These are phyloP conservation scores for Tolypocladium sp. DNA, from an alignment of 2,329 filamentous ascomycete genomes.

Conservation along the genomic window DNA sequence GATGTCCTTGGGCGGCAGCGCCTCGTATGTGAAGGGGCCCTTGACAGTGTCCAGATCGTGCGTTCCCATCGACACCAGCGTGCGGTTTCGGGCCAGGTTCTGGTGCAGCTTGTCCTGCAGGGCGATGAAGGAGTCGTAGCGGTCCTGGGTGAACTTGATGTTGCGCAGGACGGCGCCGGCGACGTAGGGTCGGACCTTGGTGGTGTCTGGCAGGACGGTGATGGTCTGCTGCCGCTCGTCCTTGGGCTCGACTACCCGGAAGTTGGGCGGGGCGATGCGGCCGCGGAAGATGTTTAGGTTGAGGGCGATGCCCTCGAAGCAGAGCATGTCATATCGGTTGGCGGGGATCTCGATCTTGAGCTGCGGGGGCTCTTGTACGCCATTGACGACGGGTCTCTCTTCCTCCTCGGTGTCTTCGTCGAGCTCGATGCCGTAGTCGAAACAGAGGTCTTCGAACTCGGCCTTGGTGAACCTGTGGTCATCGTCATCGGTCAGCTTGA, in stretches of 20 bases:
- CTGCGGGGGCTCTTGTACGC: conserved; percentile 78
- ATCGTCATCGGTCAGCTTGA: conserved; percentile 9
- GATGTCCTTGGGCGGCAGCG: conserved; percentile 82
- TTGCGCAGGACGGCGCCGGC: conserved; percentile 83
- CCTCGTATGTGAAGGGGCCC: conserved; percentile 95
- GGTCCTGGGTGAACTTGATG: conserved; percentile 81
- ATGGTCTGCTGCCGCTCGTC: conserved; percentile 70
- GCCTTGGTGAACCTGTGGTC: conserved; percentile 69
- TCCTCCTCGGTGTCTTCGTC: conserved; percentile 86
- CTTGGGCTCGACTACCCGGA: conserved; percentile 62
- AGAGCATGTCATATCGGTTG: conserved; percentile 91
- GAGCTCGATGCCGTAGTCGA: conserved; percentile 96
- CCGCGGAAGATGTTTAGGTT: conserved; percentile 94
- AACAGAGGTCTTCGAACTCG: conserved; percentile 94
- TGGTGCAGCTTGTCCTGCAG: conserved; percentile 97
- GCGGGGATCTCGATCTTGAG: conserved; percentile 97
- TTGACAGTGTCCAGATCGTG: conserved; percentile 91
- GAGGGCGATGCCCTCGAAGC: conserved; percentile 91
- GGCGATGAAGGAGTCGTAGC: conserved; percentile 95
- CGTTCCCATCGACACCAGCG: conserved; percentile 92
- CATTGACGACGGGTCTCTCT: conserved; percentile 64
- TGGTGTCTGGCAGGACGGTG: conserved; percentile 66
- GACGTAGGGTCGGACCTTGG: conserved; percentile 75
- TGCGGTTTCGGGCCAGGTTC: conserved; percentile 87
- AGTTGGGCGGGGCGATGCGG: conserved; percentile 67